Evolutionary conservation across 768 basidiomycete species (phyloP).

Genomic region (Rhizopogon salebrosus): DNA sequence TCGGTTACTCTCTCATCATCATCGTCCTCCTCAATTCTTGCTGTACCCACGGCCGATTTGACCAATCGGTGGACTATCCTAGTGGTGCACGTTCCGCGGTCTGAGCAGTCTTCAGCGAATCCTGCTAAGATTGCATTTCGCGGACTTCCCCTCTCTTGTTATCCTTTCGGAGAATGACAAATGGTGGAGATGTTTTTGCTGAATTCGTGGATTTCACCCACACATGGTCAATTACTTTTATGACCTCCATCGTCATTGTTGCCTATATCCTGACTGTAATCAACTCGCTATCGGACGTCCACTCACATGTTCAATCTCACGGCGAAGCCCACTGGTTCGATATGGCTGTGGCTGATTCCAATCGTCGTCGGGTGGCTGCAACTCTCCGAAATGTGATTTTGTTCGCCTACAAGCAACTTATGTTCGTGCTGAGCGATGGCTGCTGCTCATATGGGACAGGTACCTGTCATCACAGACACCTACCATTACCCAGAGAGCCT

Average conservation of each 20-base stretch:
- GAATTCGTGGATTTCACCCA: constrained; percentile 26
- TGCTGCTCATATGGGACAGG: constrained; percentile 1
- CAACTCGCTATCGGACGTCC: constrained; percentile 1
- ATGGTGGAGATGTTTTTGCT: constrained; percentile 30
- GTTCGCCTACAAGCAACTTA: constrained; percentile 21
- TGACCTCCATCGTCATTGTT: constrained; percentile 26
- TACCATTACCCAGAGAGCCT: not conserved
- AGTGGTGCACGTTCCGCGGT: too few species aligned
- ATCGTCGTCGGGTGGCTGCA: constrained; percentile 30
- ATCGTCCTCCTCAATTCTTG: too few species aligned
- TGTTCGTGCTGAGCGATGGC: constrained; percentile 25
- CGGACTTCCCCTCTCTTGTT: too few species aligned
- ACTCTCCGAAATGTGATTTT: constrained; percentile 28
- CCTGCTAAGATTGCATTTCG: too few species aligned
- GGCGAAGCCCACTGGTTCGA: constrained; percentile 14
- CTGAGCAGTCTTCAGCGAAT: too few species aligned
- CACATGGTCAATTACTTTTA: constrained; percentile 30
- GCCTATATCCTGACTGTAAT: constrained; percentile 8
- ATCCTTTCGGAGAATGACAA: constrained; percentile 31
- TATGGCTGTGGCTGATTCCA: constrained; percentile 34
- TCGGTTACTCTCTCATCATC: too few species aligned
- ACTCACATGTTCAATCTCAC: not conserved
- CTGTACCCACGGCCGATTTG: too few species aligned
- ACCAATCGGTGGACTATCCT: too few species aligned
- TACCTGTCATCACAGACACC: not conserved